Conservation (phyloP, 2,329 filamentous ascomycete species). For the Fusarium beomiforme region DNA sequence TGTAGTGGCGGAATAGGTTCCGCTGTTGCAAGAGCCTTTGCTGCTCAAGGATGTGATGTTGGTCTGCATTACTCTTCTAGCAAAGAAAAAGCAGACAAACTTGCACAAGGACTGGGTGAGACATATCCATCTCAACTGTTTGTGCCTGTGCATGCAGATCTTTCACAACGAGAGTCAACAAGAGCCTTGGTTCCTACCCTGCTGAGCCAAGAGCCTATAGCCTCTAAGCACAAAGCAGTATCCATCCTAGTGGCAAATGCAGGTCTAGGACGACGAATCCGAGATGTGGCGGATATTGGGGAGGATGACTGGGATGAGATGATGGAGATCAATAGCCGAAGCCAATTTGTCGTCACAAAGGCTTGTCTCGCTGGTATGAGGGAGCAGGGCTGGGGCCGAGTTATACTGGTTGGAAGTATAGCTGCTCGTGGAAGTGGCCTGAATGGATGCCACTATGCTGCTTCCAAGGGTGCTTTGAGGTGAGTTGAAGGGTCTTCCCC, state of each 20-base stretch:
- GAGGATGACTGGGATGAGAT: constrained; percentile 51
- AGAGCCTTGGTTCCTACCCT: constrained; percentile 1
- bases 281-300: constrained; percentile 46
- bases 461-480: constrained; percentile 47
- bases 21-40: constrained; percentile 45
- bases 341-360: constrained; percentile 49
- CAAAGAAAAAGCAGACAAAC: constrained; percentile 45
- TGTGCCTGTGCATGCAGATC: constrained; percentile 7
- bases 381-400: constrained; percentile 45
- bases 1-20: constrained; percentile 50
- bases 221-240: constrained; percentile 39
- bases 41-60: constrained; percentile 50
- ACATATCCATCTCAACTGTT: background rate
- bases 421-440: constrained; percentile 47
- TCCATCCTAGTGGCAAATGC: constrained; percentile 49
- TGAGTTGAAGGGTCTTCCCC: background rate
- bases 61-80: constrained; percentile 49
- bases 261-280: constrained; percentile 47
- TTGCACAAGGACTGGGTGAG: constrained; percentile 38
- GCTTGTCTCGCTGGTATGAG: constrained; percentile 47
- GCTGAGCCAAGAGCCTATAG: background rate
- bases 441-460: constrained; percentile 50
- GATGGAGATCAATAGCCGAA: constrained; percentile 48
- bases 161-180: constrained; percentile 19
- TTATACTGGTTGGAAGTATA: constrained; percentile 49